Conservation (phyloP, 305 asterid species). For the Fraxinus sp. region DNA sequence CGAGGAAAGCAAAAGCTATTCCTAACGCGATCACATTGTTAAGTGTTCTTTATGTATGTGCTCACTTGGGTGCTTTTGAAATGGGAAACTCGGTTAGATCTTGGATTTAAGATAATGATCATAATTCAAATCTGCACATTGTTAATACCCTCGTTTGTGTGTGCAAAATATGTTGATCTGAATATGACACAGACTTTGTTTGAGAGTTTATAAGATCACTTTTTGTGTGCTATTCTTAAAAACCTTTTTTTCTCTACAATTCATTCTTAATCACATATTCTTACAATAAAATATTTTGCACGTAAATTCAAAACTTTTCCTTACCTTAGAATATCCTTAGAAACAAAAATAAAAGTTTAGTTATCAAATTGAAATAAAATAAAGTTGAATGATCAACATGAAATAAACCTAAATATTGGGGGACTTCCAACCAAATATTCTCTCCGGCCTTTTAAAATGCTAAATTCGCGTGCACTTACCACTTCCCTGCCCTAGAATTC, state of each 20-base stretch:
- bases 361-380: neutral
- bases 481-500: neutral
- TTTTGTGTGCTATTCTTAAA: neutral
- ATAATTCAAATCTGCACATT: constrained; percentile 41
- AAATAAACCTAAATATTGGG: neutral
- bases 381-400: neutral
- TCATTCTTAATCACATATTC: too few species aligned
- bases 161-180: constrained; percentile 64
- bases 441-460: neutral
- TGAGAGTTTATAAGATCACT: constrained; percentile 32
- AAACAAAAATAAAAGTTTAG: neutral
- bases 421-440: neutral
- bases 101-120: constrained; percentile 51
- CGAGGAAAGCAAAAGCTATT: constrained; percentile 36
- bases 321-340: neutral
- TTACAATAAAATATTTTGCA: neutral
- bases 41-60: constrained; percentile 60
- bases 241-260: neutral
- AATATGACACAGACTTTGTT: constrained; percentile 38
- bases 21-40: constrained; percentile 60
- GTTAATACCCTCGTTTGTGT: constrained; percentile 65
- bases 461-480: neutral
- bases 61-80: constrained; percentile 41
- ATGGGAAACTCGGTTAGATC: constrained; percentile 42
- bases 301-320: too few species aligned